phyloP scores from a whole-genome alignment of 164 flowering plant species.

The Magnolia changhungtana region DNA sequence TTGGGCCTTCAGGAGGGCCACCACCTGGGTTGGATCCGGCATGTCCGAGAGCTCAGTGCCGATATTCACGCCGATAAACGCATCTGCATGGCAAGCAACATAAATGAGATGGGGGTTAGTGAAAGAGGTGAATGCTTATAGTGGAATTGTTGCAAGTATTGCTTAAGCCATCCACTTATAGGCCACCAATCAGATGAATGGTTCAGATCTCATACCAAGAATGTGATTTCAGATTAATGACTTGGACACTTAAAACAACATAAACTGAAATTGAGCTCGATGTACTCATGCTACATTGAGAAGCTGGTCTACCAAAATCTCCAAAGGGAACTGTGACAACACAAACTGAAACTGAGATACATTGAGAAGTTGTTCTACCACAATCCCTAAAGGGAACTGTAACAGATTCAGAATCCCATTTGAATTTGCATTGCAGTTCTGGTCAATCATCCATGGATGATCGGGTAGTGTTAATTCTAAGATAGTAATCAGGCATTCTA shows the following conservation, averaged over 20 bases:
- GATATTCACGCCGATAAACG: constrained; percentile 80
- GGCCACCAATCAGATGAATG: background rate
- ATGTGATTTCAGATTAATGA: background rate
- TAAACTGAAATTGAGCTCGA: too few species aligned
- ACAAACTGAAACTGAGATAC: too few species aligned
- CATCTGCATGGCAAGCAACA: constrained; percentile 35
- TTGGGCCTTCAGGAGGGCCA: constrained; percentile 79
- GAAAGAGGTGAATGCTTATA: background rate
- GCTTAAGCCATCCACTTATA: background rate
- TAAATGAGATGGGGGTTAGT: background rate
- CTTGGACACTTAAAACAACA: background rate
- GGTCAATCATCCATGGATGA: too few species aligned
- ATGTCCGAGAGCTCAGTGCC: constrained; percentile 74
- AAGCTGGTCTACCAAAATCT: background rate
- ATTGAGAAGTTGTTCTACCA: background rate
- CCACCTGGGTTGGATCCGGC: constrained; percentile 88
- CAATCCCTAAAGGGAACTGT: background rate
- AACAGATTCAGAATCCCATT: too few species aligned
- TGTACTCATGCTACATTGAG: too few species aligned
- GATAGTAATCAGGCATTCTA: too few species aligned
- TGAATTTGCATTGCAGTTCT: too few species aligned
- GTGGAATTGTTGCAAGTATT: background rate
- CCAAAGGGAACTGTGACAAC: too few species aligned
- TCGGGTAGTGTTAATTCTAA: too few species aligned
- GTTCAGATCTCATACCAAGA: background rate